These are phyloP conservation scores for Aureobasidium melanogenum DNA, from an alignment of 2,329 filamentous ascomycete genomes.

Conservation along the genomic window DNA sequence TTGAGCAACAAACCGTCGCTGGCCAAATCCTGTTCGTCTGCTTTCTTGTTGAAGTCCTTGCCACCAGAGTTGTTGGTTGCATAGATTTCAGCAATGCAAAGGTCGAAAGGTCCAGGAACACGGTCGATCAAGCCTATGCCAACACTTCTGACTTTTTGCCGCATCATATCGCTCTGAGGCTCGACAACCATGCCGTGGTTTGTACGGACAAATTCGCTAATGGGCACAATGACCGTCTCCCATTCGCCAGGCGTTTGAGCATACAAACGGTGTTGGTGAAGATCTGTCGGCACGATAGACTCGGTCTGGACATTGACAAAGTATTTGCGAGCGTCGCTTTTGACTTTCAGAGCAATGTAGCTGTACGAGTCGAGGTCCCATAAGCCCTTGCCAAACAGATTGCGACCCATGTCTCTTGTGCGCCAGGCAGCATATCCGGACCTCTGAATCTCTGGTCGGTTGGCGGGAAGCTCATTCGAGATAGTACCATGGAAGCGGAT, in stretches of 20 bases:
- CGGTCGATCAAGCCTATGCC: slow-evolving; percentile 86
- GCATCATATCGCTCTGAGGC: slow-evolving; percentile 81
- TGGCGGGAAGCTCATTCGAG: slow-evolving; percentile 69
- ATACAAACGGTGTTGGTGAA: slow-evolving; percentile 89
- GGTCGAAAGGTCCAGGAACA: slow-evolving; percentile 77
- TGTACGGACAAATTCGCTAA: slow-evolving; percentile 88
- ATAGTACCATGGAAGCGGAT: slow-evolving; percentile 81
- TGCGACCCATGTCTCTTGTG: slow-evolving; percentile 65
- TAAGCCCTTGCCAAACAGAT: slow-evolving; percentile 74
- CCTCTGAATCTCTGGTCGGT: slow-evolving; percentile 64
- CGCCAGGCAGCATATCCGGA: slow-evolving; percentile 87
- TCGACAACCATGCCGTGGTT: slow-evolving; percentile 89
- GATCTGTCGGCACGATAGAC: slow-evolving; percentile 83
- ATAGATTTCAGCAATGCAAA: slow-evolving; percentile 81
- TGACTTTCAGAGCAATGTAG: slow-evolving; percentile 80
- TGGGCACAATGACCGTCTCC: slow-evolving; percentile 90
- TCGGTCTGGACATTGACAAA: slow-evolving; percentile 95
- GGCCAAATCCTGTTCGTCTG: not conserved
- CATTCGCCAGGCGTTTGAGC: slow-evolving; percentile 71
- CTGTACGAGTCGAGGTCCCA: slow-evolving; percentile 88
- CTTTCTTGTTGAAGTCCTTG: slow-evolving; percentile 24
- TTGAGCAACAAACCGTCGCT: slow-evolving; percentile 6
- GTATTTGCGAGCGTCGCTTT: slow-evolving; percentile 85
- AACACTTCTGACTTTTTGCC: slow-evolving; percentile 74
- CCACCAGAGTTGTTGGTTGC: slow-evolving; percentile 61